Base-by-base conservation (phyloP, 2,329 filamentous ascomycete species). In the Thielaviopsis cerberus region DNA sequence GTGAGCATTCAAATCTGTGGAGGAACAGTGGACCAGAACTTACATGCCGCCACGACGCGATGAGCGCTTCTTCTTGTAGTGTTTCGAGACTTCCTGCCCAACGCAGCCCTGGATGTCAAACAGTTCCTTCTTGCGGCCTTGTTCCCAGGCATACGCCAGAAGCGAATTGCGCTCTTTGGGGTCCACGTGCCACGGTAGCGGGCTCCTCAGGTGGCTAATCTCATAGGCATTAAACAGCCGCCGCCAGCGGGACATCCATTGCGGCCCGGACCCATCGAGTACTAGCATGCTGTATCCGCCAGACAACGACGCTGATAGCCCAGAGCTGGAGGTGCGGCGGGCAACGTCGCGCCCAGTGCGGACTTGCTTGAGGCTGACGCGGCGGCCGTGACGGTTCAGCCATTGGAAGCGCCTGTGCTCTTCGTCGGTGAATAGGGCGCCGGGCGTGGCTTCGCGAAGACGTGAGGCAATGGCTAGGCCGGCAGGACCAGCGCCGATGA, bases 171-270 rank as follows among this genome's bases (percentile, higher is more conserved):
- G 74, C 67, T 91, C 86, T 0, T 78, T 74, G 0, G 86, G 86
- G 65, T 91, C 86, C 15, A 87, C 75, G 65, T 92, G 86, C 71
- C 88, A 91, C 65, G 90, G 85, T 83, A 91, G 86, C 0, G 85
- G 86, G 63, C 85, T 89, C 17, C 86, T 76, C 45, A 92, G 71
- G 64, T 89, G 80, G 1, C 77, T 74, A 53, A 91, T 91, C 54
- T 82, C 77, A 51, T 88, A 79, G 2, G 76, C 78, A 30, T 75
- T 72, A 69, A 91, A 91, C 3, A 85, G 75, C 15, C 74, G 71
- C 51, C 85, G 79, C 86, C 86, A 91, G 48, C 80, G 75, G 10
- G 76, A 70, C 74, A 91, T 80, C 85, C 85, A 91, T 51, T 71
- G 65, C 53, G 76, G 70, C 0, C 77, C 78, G 0, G 78, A 78